Evolutionary conservation across 169 alveolate genomes (phyloP).

Genomic region (Sarcocystis neurona): DNA sequence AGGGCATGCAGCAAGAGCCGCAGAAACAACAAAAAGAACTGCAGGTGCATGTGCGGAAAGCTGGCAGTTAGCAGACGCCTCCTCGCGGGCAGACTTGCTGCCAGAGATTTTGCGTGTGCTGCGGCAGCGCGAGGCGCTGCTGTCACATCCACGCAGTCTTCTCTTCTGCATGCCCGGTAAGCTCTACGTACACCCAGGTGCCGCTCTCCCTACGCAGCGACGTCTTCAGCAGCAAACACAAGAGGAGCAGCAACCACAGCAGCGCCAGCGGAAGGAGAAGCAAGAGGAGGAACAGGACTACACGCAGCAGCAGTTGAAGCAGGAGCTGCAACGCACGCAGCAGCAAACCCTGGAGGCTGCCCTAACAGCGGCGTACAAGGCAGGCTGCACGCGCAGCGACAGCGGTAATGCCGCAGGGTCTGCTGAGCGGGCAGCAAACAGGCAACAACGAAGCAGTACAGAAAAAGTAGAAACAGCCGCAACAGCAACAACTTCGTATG

Average conservation of each 20-base stretch:
- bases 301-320: neutral
- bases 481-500: neutral
- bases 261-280: neutral
- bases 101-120: no score
- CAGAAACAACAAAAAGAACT: no score
- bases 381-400: no score
- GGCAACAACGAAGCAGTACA: neutral
- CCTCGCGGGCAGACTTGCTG: neutral
- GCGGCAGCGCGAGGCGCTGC: neutral
- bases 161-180: conserved; percentile 18
- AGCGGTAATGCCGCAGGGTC: no score
- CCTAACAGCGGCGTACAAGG: neutral
- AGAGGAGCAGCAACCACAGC: neutral
- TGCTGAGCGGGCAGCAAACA: neutral
- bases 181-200: conserved; percentile 4
- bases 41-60: no score
- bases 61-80: neutral
- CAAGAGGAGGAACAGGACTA: neutral
- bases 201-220: no score
- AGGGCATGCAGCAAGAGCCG: no score
- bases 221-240: neutral
- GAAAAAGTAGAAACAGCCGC: no score
- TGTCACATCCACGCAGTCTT: neutral
- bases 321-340: neutral
- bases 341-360: neutral